A percentile compares a stretch with the other conserved stretches of the same genome.
These are phyloP conservation scores for Penicillium simplicissimum DNA, from an alignment of 495 filamentous ascomycete species.

Conservation along the genomic window DNA sequence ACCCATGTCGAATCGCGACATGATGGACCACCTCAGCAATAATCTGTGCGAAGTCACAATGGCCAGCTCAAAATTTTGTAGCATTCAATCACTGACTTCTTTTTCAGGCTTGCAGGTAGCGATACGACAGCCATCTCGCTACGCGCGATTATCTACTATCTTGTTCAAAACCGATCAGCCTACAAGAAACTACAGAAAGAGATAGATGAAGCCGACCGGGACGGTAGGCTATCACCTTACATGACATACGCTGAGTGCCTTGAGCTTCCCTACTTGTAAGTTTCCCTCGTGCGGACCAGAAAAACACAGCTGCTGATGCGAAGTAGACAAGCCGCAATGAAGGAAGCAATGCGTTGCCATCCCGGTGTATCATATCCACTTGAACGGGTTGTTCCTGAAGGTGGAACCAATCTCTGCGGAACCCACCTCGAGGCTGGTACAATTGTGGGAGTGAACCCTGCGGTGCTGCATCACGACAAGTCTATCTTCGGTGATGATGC, in stretches of 20 bases:
- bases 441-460: conserved; percentile 29
- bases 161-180: conserved; percentile 36
- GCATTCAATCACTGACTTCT: too few species aligned
- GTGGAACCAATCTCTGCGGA: conserved; percentile 15
- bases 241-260: conserved; percentile 16
- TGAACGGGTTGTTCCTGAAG: conserved; percentile 20
- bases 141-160: conserved; percentile 49
- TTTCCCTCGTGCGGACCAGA: background rate
- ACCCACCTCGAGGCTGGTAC: conserved; percentile 15
- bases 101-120: conserved; percentile 34
- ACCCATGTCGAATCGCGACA: conserved; percentile 18
- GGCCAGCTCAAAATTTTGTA: too few species aligned
- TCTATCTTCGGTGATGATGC: conserved; percentile 52
- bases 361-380: conserved; percentile 18
- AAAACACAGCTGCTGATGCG: background rate
- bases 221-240: conserved; percentile 3
- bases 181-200: conserved; percentile 12
- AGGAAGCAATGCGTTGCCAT: conserved; percentile 25
- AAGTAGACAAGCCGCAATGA: conserved; percentile 14
- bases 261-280: conserved; percentile 17
- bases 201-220: conserved; percentile 9
- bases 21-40: conserved; percentile 23
- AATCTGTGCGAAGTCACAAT: conserved; percentile 9
- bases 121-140: conserved; percentile 52
- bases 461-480: conserved; percentile 32